Evolutionary conservation across 2,329 filamentous ascomycete genomes (phyloP), one percentile per base, ranked within the genome.

Genomic region (Daldinia sp.): DNA sequence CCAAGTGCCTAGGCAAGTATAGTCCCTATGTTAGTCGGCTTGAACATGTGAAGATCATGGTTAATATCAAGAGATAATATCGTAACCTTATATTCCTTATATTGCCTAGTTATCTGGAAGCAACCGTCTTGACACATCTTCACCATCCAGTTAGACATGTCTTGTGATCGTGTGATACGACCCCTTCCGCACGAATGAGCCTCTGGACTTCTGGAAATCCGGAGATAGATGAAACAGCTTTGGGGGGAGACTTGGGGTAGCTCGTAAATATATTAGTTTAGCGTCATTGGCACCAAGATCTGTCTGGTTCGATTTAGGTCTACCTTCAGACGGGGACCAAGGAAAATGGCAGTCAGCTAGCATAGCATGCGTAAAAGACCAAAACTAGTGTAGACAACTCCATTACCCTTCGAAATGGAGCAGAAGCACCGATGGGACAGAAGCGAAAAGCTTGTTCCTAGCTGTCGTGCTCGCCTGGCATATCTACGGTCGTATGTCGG

Each of bases 401-500:
- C 15, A 33, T 42, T 35, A 28, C 7, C 39, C 50, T 39, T 39
- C 28, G 12, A 56, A 65, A 15, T 33, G 7, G 33, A 33, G 13
- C 37, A 48, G 33, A 60, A 64, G 30, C 28, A 35, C 5, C 33
- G 7, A 65, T 65, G 41, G 62, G 44, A 30, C 42, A 50, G 26
- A 15, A 13, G 10, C 30, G 26, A 41, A 46, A 15, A 48, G 59
- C 59, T 59, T 23, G 9, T 51, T 18, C 26, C 18, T 6, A 6
- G 7, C 23, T 18, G 46, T n/a, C 28, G 7, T 51, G 46, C 46
- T 37, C 33, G 26, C 42, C 33, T 65, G 62, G 59, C 55, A 65
- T 44, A 59, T 53, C 30, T 44, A n/a, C 61, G 63, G 67, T 69
- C 54, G 20, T 63, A 69, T 57, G 42, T 63, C 67, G 67, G 67